Evolutionary conservation across 2,329 filamentous ascomycete species (phyloP).

Genomic region (Pyrenochaeta sp.): DNA sequence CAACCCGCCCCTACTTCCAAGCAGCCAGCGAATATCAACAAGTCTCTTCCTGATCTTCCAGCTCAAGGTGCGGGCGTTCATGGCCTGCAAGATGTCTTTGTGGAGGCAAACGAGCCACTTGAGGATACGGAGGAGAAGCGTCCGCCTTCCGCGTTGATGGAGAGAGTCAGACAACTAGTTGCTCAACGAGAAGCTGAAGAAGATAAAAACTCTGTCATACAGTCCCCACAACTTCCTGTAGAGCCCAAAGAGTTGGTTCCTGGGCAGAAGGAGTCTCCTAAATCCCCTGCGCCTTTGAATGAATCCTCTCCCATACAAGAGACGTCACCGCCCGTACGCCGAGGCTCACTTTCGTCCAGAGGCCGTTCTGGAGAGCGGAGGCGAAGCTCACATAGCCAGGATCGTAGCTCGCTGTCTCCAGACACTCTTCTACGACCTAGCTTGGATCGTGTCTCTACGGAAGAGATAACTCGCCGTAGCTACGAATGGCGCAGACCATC

Average conservation of each 20-base stretch:
- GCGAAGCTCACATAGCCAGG: constrained; percentile 37
- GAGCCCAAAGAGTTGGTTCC: constrained; percentile 8
- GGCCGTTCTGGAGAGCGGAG: constrained; percentile 38
- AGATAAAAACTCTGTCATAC: too few relatives aligned
- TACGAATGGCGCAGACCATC: constrained; percentile 41
- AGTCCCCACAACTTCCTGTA: too few relatives aligned
- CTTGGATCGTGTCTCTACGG: constrained; percentile 33
- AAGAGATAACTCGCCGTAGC: constrained; percentile 41
- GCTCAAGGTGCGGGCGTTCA: constrained; percentile 4
- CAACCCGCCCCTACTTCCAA: constrained; percentile 9
- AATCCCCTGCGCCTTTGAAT: constrained; percentile 16
- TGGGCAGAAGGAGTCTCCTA: constrained; percentile 13
- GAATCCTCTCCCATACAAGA: constrained; percentile 25
- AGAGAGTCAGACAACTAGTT: constrained; percentile 34
- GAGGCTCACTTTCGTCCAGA: constrained; percentile 34
- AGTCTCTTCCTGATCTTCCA: constrained; percentile 29
- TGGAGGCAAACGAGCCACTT: constrained; percentile 17
- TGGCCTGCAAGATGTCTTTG: constrained; percentile 15
- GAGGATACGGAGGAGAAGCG: constrained; percentile 29
- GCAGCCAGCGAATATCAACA: constrained; percentile 26
- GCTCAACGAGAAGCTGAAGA: constrained; percentile 25
- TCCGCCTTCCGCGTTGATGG: constrained; percentile 31
- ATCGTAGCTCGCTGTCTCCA: constrained; percentile 37
- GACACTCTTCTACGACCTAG: constrained; percentile 30
- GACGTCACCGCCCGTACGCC: constrained; percentile 23